Base-by-base conservation (phyloP, 371 early-diverging fungal species). In the Mortierella sp. region DNA sequence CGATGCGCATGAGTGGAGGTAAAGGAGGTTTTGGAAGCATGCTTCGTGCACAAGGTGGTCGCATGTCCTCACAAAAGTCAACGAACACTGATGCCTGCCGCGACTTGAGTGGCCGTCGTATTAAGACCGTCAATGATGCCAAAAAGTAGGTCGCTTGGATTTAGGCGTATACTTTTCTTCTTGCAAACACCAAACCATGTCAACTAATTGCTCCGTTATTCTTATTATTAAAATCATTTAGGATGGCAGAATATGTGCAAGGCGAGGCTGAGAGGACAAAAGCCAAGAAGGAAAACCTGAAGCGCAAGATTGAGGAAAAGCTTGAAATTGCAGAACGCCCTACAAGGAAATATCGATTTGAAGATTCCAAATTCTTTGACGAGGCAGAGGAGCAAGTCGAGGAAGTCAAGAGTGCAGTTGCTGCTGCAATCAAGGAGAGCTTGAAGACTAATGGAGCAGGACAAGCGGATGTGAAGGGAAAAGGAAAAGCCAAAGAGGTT, bases 11-110 rank as follows among this genome's bases (percentile, higher is more conserved):
- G 22, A 41, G 74, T 3, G 97, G 97, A 40, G 98, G 98, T 45
- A 98, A 98, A 74, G 99, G 99, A 63, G 99, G 99, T 28, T 98
- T 98, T 83, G 99, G 99, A 19, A 93, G 93, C 70, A 95, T 94
- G 92, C 86, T 98, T 72, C 92, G 98, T 79, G 96, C 97, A 0
- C 97, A 97, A 80, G 98, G 98, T 74, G 97, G 94, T 40, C 90
- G 93, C 43, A 97, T 96, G 96, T 90, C 95, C 61, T 90, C 94
- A 11, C 92, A 95, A 78, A 96, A 96, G 76, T 93, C 97, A 0
- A 96, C 95, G 38, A 97, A 96, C 84, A 94, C 90, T 66, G 99
- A 98, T 75, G 92, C 94, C 9, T 98, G 98, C 85, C 87, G 99
- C 47, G 98, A 98, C 87, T 87, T 98, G 58, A 92, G 92, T 61